Evolutionary conservation across 768 basidiomycete species (phyloP), one percentile per base, ranked within the genome.

Genomic region (Imleria badia): DNA sequence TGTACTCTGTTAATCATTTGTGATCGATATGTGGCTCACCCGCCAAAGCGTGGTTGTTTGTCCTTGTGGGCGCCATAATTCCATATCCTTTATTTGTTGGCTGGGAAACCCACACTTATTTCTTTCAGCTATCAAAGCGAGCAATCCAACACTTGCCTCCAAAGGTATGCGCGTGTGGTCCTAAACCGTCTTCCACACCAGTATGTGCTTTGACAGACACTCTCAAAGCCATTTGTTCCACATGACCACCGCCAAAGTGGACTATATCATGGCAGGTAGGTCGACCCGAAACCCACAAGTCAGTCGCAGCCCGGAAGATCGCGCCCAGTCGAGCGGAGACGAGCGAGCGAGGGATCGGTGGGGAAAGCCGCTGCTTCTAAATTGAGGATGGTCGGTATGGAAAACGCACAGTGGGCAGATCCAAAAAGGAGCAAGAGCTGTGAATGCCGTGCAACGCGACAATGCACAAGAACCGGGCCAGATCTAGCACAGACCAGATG

Each of bases 1-100:
- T 56, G 63, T 55, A 44, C 59, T 58, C 45, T 53, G 54, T 55
- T 29, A 46, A 65, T 63, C 69, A 72, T 72, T 66, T 40, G 50
- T 54, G 62, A 73, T 71, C 63, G 61, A 66, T 70, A 62, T 67
- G 59, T 67, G 61, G 56, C 60, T 52, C 50, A 45, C 44, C 53
- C 34, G 73, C 70, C 56, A 72, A 66, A 71, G 68, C 66, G 62
- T 67, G 48, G 51, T 76, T 76, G 76, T 77, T 76, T 76, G 76
- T 73, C 72, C 74, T 71, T 76, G 75, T 76, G 74, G 76, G 75
- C 62, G 73, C 72, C 49, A 36, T 36, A 60, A 64, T 53, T 54
- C 54, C 20, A 53, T 51, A 50, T 55, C 55, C 54, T 66, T 70
- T 66, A 58, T 72, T 74, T 62, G 66, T 66, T 51, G 60, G 60